Percentiles rank a stretch among this genome's conserved stretches.
phyloP scores from a whole-genome alignment of 805 yeast genomes.

The Lachancea lanzarotensis region DNA sequence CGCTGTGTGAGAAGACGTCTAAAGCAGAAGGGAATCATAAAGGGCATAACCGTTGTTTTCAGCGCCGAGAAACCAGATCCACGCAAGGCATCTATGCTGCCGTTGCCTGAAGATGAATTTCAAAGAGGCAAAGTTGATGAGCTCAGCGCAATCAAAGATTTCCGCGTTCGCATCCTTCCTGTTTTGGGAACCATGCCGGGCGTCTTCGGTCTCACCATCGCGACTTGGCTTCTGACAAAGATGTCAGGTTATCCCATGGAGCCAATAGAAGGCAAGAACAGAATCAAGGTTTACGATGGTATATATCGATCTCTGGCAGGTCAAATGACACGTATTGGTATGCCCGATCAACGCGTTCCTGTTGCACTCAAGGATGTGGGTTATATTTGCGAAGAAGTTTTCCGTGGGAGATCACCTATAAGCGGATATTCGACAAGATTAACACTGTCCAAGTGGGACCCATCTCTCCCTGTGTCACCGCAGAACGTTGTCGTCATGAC shows the following conservation, averaged over 20 bases:
- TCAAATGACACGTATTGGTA: slow-evolving; percentile 75
- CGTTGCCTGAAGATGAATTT: slow-evolving; percentile 75
- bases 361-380: slow-evolving; percentile 65
- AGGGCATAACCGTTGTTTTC: slow-evolving; percentile 80
- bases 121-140: slow-evolving; percentile 81
- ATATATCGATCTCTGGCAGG: slow-evolving; percentile 78
- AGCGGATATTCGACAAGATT: slow-evolving; percentile 76
- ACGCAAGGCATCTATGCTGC: slow-evolving; percentile 79
- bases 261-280: slow-evolving; percentile 83
- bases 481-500: slow-evolving; percentile 86
- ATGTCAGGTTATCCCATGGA: slow-evolving; percentile 88
- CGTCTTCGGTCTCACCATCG: slow-evolving; percentile 85
- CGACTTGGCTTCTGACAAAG: slow-evolving; percentile 71
- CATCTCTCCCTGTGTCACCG: slow-evolving; percentile 50
- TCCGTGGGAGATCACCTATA: slow-evolving; percentile 84
- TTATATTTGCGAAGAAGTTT: slow-evolving; percentile 85
- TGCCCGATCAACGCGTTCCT: slow-evolving; percentile 68
- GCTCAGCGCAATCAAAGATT: slow-evolving; percentile 77
- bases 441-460: slow-evolving; percentile 82
- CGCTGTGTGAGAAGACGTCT: slow-evolving; percentile 79
- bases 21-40: slow-evolving; percentile 67
- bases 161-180: slow-evolving; percentile 90
- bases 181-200: slow-evolving; percentile 97
- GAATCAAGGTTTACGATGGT: slow-evolving; percentile 79
- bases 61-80: slow-evolving; percentile 97